Base-by-base conservation (phyloP, 352 stramenopile genomes). In the Globisporangium parvum region DNA sequence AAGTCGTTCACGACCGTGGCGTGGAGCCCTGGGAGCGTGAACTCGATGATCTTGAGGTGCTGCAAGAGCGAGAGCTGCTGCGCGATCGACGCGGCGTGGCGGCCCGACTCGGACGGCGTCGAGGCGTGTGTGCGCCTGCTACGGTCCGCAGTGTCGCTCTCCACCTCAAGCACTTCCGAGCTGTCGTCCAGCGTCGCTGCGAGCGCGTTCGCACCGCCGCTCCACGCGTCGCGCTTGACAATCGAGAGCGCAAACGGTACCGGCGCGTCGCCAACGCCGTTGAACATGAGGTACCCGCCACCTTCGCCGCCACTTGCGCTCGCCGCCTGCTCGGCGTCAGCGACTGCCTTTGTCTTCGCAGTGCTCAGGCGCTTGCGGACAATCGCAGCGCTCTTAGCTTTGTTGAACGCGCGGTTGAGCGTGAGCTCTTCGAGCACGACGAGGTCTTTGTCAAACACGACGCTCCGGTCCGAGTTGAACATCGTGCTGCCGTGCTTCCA, bases 1-100 rank as follows among this genome's bases (percentile, higher is more conserved):
- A 92, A 91, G 57, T 94, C 84, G 55, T 94, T 94, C 15, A 94
- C 73, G 26, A 94, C 68, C 8, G 84, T 94, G 10, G 83, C 80
- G 33, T 91, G 87, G 31, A 94, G 61, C 12, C 81, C 84, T 28
- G 84, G 81, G 0, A 94, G 63, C 39, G 69, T 83, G 51, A 94
- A 80, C 50, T 92, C 73, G 46, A 91, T 61, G 23, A 90, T 81
- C 57, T 89, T 92, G 28, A 92, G 59, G 33, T 89, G 83, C 12
- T 81, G 64, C 0, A 86, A 57, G 47, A 85, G 71, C 53, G 63
- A 73, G 17, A 66, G 41, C 11, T 56, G 53, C n/a, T 63, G 46
- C 2, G 33, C 9, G 3, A 41, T 28, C 49, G 70, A 42, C 51
- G 40, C 33, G 61, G 64, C 31, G 8, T 37, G 31, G 31, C 31